These are phyloP conservation scores for Retiboletus fuscus DNA, from an alignment of 1,284 basidiomycete genomes.

Conservation along the genomic window DNA sequence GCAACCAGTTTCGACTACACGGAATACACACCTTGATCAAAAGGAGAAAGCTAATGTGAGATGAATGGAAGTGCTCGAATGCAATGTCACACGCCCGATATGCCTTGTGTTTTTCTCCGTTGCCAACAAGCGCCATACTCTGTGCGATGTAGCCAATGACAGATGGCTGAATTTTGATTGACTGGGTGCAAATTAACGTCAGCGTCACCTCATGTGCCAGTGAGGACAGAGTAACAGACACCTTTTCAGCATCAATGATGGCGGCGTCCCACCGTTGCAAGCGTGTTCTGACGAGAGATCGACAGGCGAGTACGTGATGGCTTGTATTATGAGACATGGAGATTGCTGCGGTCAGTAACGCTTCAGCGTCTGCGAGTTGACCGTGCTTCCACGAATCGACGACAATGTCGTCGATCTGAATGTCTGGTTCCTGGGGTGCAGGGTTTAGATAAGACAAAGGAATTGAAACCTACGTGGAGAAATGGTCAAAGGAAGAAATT, in stretches of 20 bases:
- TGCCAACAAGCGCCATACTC: neutral
- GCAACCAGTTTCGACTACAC: no score
- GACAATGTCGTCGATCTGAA: neutral
- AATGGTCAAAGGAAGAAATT: neutral
- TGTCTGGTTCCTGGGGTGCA: neutral
- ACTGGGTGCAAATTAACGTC: neutral
- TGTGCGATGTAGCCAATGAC: neutral
- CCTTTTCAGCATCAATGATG: neutral
- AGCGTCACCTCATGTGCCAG: neutral
- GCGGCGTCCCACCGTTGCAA: constrained; percentile 1
- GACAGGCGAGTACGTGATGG: neutral
- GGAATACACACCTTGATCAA: no score
- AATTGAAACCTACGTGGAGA: no score
- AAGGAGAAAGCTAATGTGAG: no score
- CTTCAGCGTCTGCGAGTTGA: neutral
- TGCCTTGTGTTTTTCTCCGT: neutral
- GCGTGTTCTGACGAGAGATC: neutral
- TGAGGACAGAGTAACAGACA: neutral
- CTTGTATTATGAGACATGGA: neutral
- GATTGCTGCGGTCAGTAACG: neutral
- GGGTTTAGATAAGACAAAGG: neutral
- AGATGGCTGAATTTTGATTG: neutral
- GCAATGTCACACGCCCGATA: constrained; percentile 12
- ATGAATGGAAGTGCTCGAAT: neutral
- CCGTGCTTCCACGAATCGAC: neutral